Evolutionary conservation across 2,329 filamentous ascomycete genomes (phyloP).

Genomic region (Paramyrothecium sp.): DNA sequence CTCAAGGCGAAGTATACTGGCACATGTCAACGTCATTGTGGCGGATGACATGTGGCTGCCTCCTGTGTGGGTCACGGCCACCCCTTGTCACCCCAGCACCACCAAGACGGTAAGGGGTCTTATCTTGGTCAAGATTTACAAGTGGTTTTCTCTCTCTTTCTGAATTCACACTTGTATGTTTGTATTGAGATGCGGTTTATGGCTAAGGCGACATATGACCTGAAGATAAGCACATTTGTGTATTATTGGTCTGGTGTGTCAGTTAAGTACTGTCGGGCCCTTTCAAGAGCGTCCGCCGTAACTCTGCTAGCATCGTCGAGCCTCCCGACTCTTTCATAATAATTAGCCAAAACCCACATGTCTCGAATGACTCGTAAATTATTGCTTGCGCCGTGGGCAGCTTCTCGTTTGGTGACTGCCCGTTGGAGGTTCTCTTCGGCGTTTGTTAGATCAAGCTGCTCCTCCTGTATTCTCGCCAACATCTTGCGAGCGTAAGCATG

Average conservation of each 20-base stretch:
- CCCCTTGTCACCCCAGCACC: background rate
- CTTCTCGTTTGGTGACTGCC: conserved; percentile 31
- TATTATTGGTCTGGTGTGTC: conserved; percentile 14
- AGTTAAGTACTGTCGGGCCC: conserved; percentile 28
- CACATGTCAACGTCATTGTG: conserved; percentile 41
- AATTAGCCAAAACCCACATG: conserved; percentile 35
- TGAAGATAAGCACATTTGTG: background rate
- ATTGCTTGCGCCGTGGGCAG: conserved; percentile 30
- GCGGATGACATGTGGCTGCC: conserved; percentile 28
- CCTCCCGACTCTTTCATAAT: conserved; percentile 28
- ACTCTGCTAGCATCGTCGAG: conserved; percentile 22
- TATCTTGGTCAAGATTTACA: too few species aligned
- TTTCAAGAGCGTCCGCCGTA: conserved; percentile 28
- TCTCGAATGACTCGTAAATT: conserved; percentile 35
- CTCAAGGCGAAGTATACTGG: background rate
- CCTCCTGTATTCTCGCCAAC: conserved; percentile 32
- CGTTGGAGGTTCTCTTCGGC: conserved; percentile 30
- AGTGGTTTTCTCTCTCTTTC: too few species aligned
- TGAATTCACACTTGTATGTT: too few species aligned
- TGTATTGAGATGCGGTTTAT: too few species aligned
- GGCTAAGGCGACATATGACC: too few species aligned
- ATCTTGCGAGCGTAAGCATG: conserved; percentile 37
- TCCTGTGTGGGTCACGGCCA: background rate
- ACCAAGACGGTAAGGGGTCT: too few species aligned
- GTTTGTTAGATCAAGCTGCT: conserved; percentile 25